Evolutionary conservation across 192 early-diverging fungal genomes (phyloP).

Genomic region (Coemansia sp.): DNA sequence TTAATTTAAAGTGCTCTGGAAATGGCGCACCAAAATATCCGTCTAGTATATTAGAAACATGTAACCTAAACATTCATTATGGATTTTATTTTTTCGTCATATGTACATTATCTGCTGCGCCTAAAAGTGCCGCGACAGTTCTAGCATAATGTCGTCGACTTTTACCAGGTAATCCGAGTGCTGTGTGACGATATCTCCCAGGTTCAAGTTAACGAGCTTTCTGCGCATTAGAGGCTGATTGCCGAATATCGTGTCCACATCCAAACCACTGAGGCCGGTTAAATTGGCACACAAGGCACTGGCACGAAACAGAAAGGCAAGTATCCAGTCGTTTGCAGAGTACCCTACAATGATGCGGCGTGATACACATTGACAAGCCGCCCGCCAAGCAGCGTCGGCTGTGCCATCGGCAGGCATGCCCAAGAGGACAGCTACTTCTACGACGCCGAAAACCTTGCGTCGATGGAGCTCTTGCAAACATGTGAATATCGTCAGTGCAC

Average conservation of each 20-base stretch:
- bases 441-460: slow-evolving; percentile 54
- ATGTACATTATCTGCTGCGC: not conserved
- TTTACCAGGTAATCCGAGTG: slow-evolving; percentile 42
- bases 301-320: slow-evolving; percentile 69
- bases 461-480: slow-evolving; percentile 64
- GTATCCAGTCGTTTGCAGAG: slow-evolving; percentile 62
- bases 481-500: slow-evolving; percentile 66
- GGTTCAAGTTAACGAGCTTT: slow-evolving; percentile 33
- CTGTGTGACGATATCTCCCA: slow-evolving; percentile 21
- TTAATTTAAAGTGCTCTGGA: not conserved
- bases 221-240: slow-evolving; percentile 28
- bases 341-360: slow-evolving; percentile 69
- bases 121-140: slow-evolving; percentile 26
- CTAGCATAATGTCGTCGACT: slow-evolving; percentile 39
- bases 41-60: not conserved
- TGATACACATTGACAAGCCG: slow-evolving; percentile 57
- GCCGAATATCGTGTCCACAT: slow-evolving; percentile 19
- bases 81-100: not conserved
- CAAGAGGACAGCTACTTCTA: slow-evolving; percentile 70
- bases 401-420: slow-evolving; percentile 66
- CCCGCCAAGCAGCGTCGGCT: slow-evolving; percentile 57
- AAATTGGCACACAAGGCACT: slow-evolving; percentile 40
- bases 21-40: not conserved
- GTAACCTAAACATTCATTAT: not conserved
- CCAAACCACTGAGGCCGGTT: slow-evolving; percentile 43